Evolutionary conservation across 2,329 filamentous ascomycete genomes (phyloP).

Genomic region (Rhytidhysteron rufulum): DNA sequence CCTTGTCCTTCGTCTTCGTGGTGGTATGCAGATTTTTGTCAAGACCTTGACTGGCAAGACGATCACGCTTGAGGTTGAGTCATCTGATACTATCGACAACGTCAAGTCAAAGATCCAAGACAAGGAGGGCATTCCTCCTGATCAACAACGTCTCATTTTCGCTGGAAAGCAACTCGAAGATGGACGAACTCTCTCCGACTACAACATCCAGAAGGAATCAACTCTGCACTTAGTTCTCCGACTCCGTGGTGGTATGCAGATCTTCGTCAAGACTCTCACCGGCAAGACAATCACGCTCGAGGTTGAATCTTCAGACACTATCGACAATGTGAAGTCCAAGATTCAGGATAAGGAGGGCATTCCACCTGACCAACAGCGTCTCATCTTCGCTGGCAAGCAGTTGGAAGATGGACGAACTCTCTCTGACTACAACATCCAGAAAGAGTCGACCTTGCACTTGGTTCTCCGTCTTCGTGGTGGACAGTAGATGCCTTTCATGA

Average conservation of each 20-base stretch:
- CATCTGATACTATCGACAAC: constrained; percentile 87
- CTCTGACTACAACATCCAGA: constrained; percentile 94
- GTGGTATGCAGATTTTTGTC: constrained; percentile 62
- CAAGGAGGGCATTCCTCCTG: constrained; percentile 94
- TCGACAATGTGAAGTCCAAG: constrained; percentile 92
- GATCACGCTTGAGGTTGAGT: constrained; percentile 64
- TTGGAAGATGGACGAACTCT: constrained; percentile 88
- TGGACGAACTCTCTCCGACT: constrained; percentile 82
- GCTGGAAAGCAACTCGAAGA: constrained; percentile 96
- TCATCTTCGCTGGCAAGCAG: constrained; percentile 93
- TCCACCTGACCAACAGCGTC: constrained; percentile 87
- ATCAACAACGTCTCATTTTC: constrained; percentile 95
- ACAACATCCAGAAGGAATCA: constrained; percentile 94
- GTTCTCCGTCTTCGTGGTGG: constrained; percentile 59
- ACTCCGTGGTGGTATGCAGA: constrained; percentile 74
- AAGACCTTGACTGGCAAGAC: constrained; percentile 62
- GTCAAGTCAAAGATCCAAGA: constrained; percentile 97
- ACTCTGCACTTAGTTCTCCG: constrained; percentile 83
- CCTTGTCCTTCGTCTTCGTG: constrained; percentile 69
- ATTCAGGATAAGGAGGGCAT: constrained; percentile 79
- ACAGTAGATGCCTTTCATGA: constrained; percentile 36
- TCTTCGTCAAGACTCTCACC: constrained; percentile 56
- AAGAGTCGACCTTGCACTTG: constrained; percentile 63
- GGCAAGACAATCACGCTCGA: constrained; percentile 94
- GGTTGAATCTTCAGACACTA: constrained; percentile 84